phyloP scores from a whole-genome alignment of 192 early-diverging fungal species.

The Gonapodya prolifera region DNA sequence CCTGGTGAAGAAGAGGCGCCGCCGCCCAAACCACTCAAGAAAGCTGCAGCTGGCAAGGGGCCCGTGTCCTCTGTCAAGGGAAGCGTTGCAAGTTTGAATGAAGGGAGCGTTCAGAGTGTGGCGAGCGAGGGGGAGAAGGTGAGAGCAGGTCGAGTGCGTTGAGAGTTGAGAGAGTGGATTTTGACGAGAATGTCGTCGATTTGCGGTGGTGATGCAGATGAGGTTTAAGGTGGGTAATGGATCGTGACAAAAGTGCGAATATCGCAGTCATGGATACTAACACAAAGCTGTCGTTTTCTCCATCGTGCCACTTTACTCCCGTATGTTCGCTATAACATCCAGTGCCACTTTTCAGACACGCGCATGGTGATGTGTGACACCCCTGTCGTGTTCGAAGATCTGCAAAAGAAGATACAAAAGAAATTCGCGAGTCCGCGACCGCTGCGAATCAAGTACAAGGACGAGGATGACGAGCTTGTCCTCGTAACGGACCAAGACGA shows the following conservation, averaged over 20 bases:
- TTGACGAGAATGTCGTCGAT: not conserved
- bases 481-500: slow-evolving; percentile 86
- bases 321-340: slow-evolving; percentile 47
- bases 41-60: not conserved
- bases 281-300: too few relatives aligned
- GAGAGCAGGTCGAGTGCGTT: not conserved
- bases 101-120: not conserved
- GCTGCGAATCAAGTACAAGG: slow-evolving; percentile 65
- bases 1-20: not conserved
- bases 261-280: too few relatives aligned
- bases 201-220: not conserved
- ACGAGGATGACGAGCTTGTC: slow-evolving; percentile 76
- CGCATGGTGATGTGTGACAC: slow-evolving; percentile 43
- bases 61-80: not conserved
- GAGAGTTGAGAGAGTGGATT: not conserved
- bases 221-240: not conserved
- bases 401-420: slow-evolving; percentile 34
- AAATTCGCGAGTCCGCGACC: slow-evolving; percentile 39
- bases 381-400: slow-evolving; percentile 33
- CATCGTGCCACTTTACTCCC: too few relatives aligned
- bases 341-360: slow-evolving; percentile 54
- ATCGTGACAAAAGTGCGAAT: too few relatives aligned
- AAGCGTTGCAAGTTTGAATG: not conserved
- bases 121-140: not conserved
- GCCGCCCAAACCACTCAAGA: not conserved